Percentiles rank a stretch among this genome's conserved stretches.
Conservation (phyloP, 495 filamentous ascomycete species). For the Penicillium tannophilum region DNA sequence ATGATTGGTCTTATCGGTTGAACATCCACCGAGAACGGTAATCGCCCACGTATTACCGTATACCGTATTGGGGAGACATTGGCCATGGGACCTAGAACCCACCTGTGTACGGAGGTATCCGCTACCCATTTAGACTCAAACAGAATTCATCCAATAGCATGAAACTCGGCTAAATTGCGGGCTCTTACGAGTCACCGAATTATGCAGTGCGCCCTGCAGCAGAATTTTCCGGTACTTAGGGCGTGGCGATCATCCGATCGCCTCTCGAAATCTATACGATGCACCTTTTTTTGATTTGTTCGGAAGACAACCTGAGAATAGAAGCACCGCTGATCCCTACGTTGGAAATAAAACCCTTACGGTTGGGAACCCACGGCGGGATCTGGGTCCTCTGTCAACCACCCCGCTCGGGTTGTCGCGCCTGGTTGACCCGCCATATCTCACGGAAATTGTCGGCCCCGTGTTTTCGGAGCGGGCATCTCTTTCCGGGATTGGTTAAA, state of each 20-base stretch:
- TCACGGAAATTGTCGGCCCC: slow-evolving; percentile 2
- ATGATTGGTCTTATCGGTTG: too few relatives aligned
- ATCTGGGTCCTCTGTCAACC: not conserved
- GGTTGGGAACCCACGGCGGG: not conserved
- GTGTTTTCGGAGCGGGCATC: not conserved
- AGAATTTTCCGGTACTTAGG: not conserved
- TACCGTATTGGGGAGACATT: too few relatives aligned
- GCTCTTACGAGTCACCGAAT: not conserved
- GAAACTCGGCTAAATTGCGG: not conserved
- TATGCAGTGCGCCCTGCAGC: not conserved
- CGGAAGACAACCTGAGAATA: not conserved
- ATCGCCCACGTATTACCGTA: too few relatives aligned
- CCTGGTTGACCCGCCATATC: slow-evolving; percentile 2
- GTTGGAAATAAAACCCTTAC: not conserved
- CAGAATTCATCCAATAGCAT: not conserved
- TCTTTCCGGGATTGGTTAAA: not conserved
- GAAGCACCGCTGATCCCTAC: not conserved
- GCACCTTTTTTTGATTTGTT: not conserved
- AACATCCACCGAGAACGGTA: too few relatives aligned
- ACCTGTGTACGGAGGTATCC: not conserved
- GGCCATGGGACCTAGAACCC: not conserved
- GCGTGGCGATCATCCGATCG: not conserved
- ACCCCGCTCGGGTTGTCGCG: slow-evolving; percentile 1
- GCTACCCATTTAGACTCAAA: not conserved
- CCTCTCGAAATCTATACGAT: not conserved